phyloP scores from a whole-genome alignment of 805 yeast genomes.

The Cyberlindnera subsufficiens region DNA sequence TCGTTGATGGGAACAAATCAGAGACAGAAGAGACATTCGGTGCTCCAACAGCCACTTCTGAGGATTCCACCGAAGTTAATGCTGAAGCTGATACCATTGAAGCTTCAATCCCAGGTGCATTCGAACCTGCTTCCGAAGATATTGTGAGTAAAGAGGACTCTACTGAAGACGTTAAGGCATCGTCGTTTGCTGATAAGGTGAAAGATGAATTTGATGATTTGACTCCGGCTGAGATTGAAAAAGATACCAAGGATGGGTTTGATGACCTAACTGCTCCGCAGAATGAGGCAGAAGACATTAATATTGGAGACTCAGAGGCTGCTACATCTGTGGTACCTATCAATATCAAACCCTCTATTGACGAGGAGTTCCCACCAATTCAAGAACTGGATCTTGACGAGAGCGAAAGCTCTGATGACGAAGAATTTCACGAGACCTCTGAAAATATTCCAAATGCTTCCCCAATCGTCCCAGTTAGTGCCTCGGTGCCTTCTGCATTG shows the following conservation, averaged over 20 bases:
- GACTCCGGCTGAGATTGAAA: too few relatives aligned
- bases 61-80: background rate
- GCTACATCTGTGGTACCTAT: background rate
- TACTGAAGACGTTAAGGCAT: background rate
- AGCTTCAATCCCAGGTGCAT: conserved; percentile 26
- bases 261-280: conserved; percentile 3
- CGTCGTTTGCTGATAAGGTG: background rate
- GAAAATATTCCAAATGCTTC: conserved; percentile 6
- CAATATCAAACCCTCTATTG: conserved; percentile 14
- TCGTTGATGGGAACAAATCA: conserved; percentile 18
- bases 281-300: background rate
- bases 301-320: conserved; percentile 10
- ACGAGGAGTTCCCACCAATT: conserved; percentile 39
- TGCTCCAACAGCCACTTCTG: background rate
- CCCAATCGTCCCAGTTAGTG: conserved; percentile 12
- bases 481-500: conserved; percentile 2
- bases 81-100: conserved; percentile 19
- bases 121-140: conserved; percentile 5
- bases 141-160: background rate
- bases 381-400: conserved; percentile 13
- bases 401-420: conserved; percentile 12
- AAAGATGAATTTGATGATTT: conserved; percentile 1
- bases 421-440: conserved; percentile 16
- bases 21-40: conserved; percentile 11
- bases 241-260: background rate